Evolutionary conservation across 768 basidiomycete species (phyloP), one percentile per base, ranked within the genome.

Genomic region (Leccinellum rugosiceps): DNA sequence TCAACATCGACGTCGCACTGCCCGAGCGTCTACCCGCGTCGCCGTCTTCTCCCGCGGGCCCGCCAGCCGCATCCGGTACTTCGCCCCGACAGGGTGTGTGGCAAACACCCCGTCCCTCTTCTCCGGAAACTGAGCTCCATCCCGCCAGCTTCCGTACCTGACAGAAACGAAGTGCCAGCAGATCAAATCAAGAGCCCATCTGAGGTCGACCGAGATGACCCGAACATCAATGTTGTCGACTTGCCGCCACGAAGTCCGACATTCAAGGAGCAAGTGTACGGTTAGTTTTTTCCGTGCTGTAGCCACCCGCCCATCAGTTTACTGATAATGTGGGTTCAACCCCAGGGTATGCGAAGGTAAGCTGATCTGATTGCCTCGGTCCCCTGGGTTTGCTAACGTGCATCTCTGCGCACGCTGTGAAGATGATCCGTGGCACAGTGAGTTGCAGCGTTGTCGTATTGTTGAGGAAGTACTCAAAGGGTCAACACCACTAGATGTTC

Each of bases 221-320:
- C 63, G 21, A 67, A 60, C 21, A 32, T 61, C 52, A 67, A 68
- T 21, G 63, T 70, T 21, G 67, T 66, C 30, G 71, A 64, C 15
- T 49, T 64, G 41, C 56, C 65, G 13, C 62, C 57, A 50, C 69
- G 55, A 35, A 62, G 55, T 31, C 76, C 80, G 30, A 75, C 83
- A 14, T 86, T 85, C 73, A 85, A 83, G 66, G 83, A 86, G 47
- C 77, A 75, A 56, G 80, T 84, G 8, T 78, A 84, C 47, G 84
- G 84, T 83, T 58, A 25, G 76, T 61, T 43, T 54, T 6, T 26
- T 14, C 21, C 31, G 11, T 43, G 41, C 41, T 19, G 19, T 43
- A 43, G 13, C 11, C 19, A 43, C 41, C 19, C 41, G 19, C 19
- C 11, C 10, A 10, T 10, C 4, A 19, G 2, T 11, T 43, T 43